phyloP scores from a whole-genome alignment of 805 yeast species.

The Starmerella bombi region DNA sequence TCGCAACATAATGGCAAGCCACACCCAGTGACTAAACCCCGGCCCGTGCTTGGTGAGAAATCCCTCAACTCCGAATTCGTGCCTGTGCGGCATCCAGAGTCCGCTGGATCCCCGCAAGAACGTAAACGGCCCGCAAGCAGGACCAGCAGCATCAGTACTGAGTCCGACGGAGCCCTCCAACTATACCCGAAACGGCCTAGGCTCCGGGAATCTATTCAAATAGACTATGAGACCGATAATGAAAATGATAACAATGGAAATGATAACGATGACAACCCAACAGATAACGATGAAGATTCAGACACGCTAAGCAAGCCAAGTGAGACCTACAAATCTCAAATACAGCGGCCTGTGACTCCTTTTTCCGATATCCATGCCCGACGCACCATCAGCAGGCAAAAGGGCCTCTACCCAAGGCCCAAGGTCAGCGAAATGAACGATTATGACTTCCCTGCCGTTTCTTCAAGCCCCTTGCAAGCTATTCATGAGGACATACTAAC shows the following conservation, averaged over 20 bases:
- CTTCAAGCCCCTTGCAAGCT: background rate
- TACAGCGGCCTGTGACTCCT: too few relatives aligned
- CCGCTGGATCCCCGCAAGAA: background rate
- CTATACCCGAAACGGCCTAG: background rate
- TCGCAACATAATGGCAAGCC: background rate
- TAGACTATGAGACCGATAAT: background rate
- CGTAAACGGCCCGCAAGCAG: background rate
- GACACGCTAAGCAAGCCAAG: too few relatives aligned
- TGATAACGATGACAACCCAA: too few relatives aligned
- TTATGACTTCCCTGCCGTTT: slow-evolving; percentile 2
- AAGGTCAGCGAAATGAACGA: background rate
- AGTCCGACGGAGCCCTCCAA: background rate
- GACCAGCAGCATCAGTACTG: background rate
- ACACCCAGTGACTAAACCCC: background rate
- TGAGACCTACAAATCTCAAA: too few relatives aligned
- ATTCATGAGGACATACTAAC: slow-evolving; percentile 1
- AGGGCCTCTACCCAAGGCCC: too few relatives aligned
- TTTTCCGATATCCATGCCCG: too few relatives aligned
- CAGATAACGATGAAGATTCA: slow-evolving; percentile 2
- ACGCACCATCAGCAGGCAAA: too few relatives aligned
- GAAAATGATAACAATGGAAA: background rate
- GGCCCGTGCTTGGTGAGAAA: slow-evolving; percentile 9
- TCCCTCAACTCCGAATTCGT: slow-evolving; percentile 3
- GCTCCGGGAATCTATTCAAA: background rate
- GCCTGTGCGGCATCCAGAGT: background rate